Evolutionary conservation across 352 stramenopile species (phyloP).

Genomic region (Phytopythium helicoides): DNA sequence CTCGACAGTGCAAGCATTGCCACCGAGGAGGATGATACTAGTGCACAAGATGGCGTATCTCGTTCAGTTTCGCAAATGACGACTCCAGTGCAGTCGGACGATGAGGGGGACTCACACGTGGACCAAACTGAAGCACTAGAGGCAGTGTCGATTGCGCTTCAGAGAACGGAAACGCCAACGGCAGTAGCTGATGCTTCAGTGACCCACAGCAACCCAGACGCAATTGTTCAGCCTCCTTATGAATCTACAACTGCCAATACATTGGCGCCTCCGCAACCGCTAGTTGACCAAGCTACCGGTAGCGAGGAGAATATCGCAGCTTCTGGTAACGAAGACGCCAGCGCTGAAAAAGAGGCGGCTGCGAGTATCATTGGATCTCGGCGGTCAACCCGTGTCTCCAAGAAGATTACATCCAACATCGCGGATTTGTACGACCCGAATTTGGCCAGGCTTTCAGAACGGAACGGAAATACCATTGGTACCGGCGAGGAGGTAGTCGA

Average conservation of each 20-base stretch:
- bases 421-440: conserved; percentile 78
- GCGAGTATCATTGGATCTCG: conserved; percentile 16
- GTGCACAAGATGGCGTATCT: conserved; percentile 27
- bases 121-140: conserved; percentile 26
- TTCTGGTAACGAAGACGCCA: conserved; percentile 6
- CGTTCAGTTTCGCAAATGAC: conserved; percentile 67
- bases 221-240: neutral
- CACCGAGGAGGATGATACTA: neutral
- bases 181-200: conserved; percentile 8
- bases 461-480: conserved; percentile 10
- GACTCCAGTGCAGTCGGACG: conserved; percentile 65
- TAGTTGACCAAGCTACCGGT: neutral
- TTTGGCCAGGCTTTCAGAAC: conserved; percentile 28
- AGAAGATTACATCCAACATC: conserved; percentile 78
- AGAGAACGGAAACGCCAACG: conserved; percentile 7
- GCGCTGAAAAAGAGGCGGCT: conserved; percentile 10
- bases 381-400: conserved; percentile 62
- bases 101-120: conserved; percentile 42
- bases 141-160: conserved; percentile 26
- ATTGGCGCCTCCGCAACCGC: too few species aligned
- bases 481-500: conserved; percentile 26
- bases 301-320: neutral
- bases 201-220: neutral
- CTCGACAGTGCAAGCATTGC: neutral
- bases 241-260: too few species aligned